These are phyloP conservation scores for Cladophialophora yegresii DNA, from an alignment of 2,329 filamentous ascomycete genomes.

Conservation along the genomic window DNA sequence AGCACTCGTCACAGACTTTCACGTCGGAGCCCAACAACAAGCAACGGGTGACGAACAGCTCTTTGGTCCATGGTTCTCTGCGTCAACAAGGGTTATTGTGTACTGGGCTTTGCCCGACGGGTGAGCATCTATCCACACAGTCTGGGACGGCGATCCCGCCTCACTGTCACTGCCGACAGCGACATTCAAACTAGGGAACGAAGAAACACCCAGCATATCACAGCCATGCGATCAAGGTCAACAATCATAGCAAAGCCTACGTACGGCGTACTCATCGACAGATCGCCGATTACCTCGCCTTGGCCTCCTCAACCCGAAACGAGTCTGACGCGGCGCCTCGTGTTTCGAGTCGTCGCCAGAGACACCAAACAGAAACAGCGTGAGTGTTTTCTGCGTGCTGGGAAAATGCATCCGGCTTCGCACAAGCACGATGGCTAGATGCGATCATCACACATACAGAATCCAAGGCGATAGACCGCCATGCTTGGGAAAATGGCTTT, in stretches of 20 bases:
- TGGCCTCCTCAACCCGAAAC: slow-evolving; percentile 1
- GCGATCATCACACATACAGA: background rate
- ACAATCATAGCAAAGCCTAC: background rate
- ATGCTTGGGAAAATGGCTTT: background rate
- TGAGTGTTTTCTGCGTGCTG: background rate
- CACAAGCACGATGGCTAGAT: background rate
- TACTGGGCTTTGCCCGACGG: background rate
- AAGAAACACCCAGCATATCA: background rate
- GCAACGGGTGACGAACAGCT: slow-evolving; percentile 5
- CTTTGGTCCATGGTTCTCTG: background rate
- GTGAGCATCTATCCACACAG: background rate
- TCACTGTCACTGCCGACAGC: background rate
- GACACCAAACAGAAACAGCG: background rate
- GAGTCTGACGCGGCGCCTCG: background rate
- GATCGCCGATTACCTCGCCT: background rate
- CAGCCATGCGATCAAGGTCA: background rate
- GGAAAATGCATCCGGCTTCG: background rate
- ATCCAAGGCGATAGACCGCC: background rate
- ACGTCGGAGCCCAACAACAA: background rate
- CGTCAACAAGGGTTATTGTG: background rate
- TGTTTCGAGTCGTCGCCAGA: background rate
- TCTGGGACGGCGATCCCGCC: background rate
- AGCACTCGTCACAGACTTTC: background rate
- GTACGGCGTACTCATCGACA: background rate
- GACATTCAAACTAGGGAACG: background rate